phyloP scores from a whole-genome alignment of 225 moss, liverwort and hornwort genomes.

The Thuidium tamariscinum region DNA sequence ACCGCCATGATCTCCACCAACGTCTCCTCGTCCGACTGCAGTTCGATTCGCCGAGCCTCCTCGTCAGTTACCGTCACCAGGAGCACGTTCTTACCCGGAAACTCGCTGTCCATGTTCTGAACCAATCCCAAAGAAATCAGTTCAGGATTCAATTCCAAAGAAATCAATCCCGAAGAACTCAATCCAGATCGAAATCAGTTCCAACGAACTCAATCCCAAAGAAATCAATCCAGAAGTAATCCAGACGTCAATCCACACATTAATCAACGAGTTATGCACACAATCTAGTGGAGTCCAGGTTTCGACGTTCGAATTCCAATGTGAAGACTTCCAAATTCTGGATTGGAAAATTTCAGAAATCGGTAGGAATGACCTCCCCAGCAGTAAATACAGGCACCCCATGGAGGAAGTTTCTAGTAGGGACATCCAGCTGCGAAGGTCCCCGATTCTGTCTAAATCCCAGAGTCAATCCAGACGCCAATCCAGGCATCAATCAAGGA shows the following conservation, averaged over 20 bases:
- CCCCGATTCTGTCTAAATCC: neutral
- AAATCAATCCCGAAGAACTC: neutral
- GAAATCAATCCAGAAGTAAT: neutral
- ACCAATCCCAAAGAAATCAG: neutral
- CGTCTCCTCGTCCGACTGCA: constrained; percentile 45
- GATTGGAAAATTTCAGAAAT: neutral
- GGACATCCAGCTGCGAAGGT: neutral
- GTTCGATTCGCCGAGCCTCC: constrained; percentile 69
- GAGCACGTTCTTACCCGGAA: constrained; percentile 51
- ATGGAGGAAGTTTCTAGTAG: neutral
- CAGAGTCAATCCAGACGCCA: neutral
- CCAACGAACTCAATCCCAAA: neutral
- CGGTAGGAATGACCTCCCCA: neutral
- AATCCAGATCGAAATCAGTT: neutral
- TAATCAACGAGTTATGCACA: neutral
- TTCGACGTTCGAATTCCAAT: neutral
- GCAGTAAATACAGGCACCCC: neutral
- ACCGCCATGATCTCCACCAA: constrained; percentile 49
- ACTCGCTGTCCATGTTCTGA: constrained; percentile 67
- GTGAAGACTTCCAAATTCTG: too few relatives aligned
- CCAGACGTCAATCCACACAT: neutral
- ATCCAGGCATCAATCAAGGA: neutral
- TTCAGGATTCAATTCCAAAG: neutral
- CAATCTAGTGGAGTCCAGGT: too few relatives aligned
- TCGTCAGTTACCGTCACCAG: constrained; percentile 72